Base-by-base conservation (phyloP, 2,329 filamentous ascomycete species). In the Penicillium sp. region DNA sequence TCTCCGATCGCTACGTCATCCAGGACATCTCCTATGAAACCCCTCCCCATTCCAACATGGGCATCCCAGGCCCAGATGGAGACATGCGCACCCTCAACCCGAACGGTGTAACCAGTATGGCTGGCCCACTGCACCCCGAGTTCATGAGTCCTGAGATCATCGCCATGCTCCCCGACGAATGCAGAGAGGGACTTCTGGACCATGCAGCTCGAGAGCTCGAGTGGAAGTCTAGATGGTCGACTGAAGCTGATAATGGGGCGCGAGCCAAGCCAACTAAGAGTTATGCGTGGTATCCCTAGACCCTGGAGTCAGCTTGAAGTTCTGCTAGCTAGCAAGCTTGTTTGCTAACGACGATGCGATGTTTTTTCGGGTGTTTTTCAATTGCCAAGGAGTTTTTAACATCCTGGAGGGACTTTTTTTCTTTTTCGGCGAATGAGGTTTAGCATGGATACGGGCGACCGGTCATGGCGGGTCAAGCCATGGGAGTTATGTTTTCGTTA, bases 221-320 rank as follows among this genome's bases (percentile, higher is more conserved):
- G 53, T 98, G 92, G 90, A 90, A 90, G 72, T 79, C 75, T 31
- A 83, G 82, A 61, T 96, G 92, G 91, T 84, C 84, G 16, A 81
- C 84, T 5, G 93, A 97, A 75, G 80, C 73, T 35, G 75, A 81
- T 10, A 84, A 85, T 68, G 81, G 81, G 4, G 55, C 67, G 16
- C 66, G 74, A 21, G 64, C 66, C 16, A 64, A 62, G 10, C 67
- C 73, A 7, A 61, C 69, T 16, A 73, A 75, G 66, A 77, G 73
- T 37, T 77, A 75, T 62, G 68, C 73, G 10, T 77, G 75, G 75
- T 72, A 69, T 60, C 73, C 74, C 37, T 77, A 31, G 4, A 29
- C 29, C 29, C 29, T 11, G 54, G 69, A 55, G 42, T 47, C n/a
- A 21, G 16, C 45, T 43, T n/a, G 27, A 8, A 13, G 16, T 19